Evolutionary conservation across 345 rosid species (phyloP).

Genomic region (Syzygium aqueum): DNA sequence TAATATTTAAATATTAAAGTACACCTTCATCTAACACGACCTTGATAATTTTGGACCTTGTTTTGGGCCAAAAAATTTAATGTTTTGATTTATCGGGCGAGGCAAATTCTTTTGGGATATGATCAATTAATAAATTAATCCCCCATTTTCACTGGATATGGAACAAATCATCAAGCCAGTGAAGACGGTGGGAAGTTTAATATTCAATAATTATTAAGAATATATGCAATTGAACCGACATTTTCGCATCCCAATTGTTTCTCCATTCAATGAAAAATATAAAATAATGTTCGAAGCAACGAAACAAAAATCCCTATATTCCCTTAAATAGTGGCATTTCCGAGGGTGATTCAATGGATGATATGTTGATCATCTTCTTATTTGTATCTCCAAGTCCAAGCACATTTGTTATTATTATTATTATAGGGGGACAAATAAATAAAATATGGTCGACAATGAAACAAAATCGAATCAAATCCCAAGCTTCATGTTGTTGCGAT

Average conservation of each 20-base stretch:
- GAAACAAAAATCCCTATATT: not conserved
- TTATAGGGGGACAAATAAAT: not conserved
- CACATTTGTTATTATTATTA: not conserved
- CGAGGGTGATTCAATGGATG: not conserved
- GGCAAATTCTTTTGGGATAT: not conserved
- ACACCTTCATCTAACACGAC: accelerated
- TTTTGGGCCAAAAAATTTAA: not conserved
- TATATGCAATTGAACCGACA: not conserved
- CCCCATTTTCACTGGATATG: not conserved
- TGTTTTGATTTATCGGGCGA: not conserved
- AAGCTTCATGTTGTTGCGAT: no score
- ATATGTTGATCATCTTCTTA: not conserved
- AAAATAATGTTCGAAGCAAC: not conserved
- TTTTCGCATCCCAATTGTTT: not conserved
- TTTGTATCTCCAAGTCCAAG: not conserved
- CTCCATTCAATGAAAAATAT: not conserved
- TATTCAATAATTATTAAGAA: not conserved
- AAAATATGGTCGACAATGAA: not conserved
- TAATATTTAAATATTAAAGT: not conserved
- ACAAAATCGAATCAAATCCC: not conserved
- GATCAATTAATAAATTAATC: not conserved
- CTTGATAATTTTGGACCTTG: not conserved
- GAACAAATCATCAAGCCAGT: not conserved
- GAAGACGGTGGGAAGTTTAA: not conserved
- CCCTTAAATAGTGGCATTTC: not conserved